Evolutionary conservation across 2,329 filamentous ascomycete genomes (phyloP), one percentile per base, ranked within the genome.

Genomic region (Stagonosporopsis vannaccii): DNA sequence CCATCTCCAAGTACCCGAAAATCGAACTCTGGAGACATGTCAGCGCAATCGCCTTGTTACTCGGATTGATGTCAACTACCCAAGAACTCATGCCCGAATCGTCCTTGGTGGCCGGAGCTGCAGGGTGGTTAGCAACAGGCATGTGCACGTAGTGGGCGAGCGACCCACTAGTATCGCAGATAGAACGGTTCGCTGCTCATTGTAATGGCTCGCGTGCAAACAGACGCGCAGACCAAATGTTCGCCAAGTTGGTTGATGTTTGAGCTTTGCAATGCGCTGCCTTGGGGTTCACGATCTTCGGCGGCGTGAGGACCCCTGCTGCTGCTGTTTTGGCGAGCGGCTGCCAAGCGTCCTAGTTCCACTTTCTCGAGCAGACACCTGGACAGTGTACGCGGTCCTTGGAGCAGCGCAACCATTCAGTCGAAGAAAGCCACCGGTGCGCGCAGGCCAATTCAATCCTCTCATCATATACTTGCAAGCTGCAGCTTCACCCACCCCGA

Each of bases 31-130:
- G 13, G 1, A 32, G 13, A n/a, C 35, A 8, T 25, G 19, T 71
- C 26, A 71, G 65, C 37, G 15, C 11, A 4, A 3, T 26, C 8
- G 2, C 19, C 15, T 2, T 7, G 22, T 28, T 44, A 23, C 32
- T 42, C 5, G 7, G 28, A 20, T 23, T 36, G 20, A 17, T 19
- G 19, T 30, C 42, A 53, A 70, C 80, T 77, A 97, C 94, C 95
- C 71, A 99, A 83, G 74, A 99, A 99, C 79, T 99, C 95, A 80
- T 99, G 95, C 62, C 95, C 95, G 78, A 98, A 97, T 64, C 94
- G 90, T 72, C 95, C 95, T 78, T 92, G 95, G 79, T 99, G 95
- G 71, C 95, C 95, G 67, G 95, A 98, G 83, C 94, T 98, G 75
- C 68, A 71, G 70, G 41, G 53, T 47, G 45, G 51, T 65, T 44